Base-by-base conservation (phyloP, 345 rosid species). In the Rhodamnia rubescens region DNA sequence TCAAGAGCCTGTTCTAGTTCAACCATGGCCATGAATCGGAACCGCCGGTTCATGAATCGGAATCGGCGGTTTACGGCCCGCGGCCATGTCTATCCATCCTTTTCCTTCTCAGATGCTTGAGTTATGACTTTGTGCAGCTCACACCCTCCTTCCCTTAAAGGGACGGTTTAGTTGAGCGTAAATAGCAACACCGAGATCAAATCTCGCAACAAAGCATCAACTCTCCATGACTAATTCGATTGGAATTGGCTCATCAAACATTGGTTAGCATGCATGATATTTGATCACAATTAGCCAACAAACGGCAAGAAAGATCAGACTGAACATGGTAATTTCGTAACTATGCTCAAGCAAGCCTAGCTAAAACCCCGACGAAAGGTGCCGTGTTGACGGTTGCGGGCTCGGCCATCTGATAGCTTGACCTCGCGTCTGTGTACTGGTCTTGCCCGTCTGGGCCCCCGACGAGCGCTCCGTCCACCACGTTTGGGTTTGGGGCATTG, bases 391-490 rank as follows among this genome's bases (percentile, higher is more conserved):
- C 91, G 10, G 92, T 90, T 6, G 90, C 92, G 40, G 97, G 91
- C 87, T 95, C 92, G 9, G 85, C 87, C 78, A 88, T 91, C 74
- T 91, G 91, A 84, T 24, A 90, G 83, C 93, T 93, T 61, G 91
- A 86, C 86, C 96, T 88, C 15, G 75, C 29, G 87, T 92, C 97
- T 6, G 82, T 85, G 53, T 87, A 93, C 42, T 69, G 75, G 83
- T 96, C 98, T 53, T 92, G 90, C 22, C 87, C 88, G 86, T 94
- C 93, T 12, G 96, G 95, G 47, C 98, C 96, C 36, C 97, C 93
- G 15, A 96, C 95, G 27, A 95, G 53, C 42, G 95, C 97, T 78
- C 98, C 96, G 5, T 85, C 86, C 78, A 95, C 84, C 18, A 92
- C 89, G 88, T 93, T 92, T 16, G 95, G 96, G 88, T 96, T 93